Evolutionary conservation across 306 rosid species (phyloP), one percentile per base, ranked within the genome.

Genomic region (Rubus parviflorus): DNA sequence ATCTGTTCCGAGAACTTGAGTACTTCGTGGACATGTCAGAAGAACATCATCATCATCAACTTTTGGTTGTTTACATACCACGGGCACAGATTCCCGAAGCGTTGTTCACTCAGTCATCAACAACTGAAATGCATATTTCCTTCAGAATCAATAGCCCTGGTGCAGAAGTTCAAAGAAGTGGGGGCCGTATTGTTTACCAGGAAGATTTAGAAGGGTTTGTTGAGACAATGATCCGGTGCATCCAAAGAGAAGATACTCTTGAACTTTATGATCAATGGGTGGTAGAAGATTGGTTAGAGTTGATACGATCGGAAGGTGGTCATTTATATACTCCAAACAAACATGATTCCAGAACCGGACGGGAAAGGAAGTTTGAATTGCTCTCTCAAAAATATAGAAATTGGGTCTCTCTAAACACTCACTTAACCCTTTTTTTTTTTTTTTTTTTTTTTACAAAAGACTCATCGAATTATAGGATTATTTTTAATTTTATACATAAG

Each of bases 331-430:
- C 20, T 54, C 60, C 60, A n/a, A 54, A 54, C 22, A 0, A 54
- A 54, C 6, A 23, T 4, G 7, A 19, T 19, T 7, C 60, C 22
- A 17, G 7, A 7, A n/a, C 60, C 60, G 1, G 25, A 17, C 25
- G 60, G 23, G 60, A 54, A 54, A 54, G 60, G 11, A n/a, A 54
- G 60, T 54, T 54, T 54, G 25, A 54, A n/a, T 54, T 54, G 60
- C 60, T 54, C 60, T 54, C 60, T n/a, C 11, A 54, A 16, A 54
- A 54, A 54, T 54, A 54, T 54, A 54, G 60, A 54, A n/a, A n/a
- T n/a, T n/a, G n/a, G n/a, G n/a, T n/a, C n/a, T n/a, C n/a, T n/a
- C n/a, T n/a, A n/a, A n/a, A n/a, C n/a, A n/a, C n/a, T n/a, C n/a
- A n/a, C n/a, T n/a, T n/a, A n/a, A n/a, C n/a, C n/a, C n/a, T n/a